Base-by-base conservation (phyloP, 2,329 filamentous ascomycete genomes). In the Zopfia rhizophila region DNA sequence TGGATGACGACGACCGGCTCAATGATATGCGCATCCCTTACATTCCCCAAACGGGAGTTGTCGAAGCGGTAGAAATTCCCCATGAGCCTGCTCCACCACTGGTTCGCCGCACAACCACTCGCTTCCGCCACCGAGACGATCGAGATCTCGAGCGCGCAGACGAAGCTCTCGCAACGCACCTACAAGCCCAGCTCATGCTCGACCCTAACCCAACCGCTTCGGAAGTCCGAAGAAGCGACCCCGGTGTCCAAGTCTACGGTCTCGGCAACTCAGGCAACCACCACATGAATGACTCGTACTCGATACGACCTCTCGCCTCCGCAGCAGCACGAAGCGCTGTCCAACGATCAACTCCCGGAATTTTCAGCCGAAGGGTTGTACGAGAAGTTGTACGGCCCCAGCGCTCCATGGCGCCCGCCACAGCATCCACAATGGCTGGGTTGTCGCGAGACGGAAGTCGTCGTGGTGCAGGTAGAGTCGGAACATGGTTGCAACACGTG, bases 251-350 rank as follows among this genome's bases (percentile, higher is more conserved):
- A 2, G 66, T 80, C 12, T 80, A 80, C 16, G 76, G 73, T 17
- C 51, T 81, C 7, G 78, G 78, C 16, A 84, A 84, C 48, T 73
- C 78, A 10, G 74, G 76, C 1, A 76, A 74, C 11, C 82, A 87
- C 57, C 82, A 84, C 58, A 79, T 85, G 77, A 85, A 85, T 46
- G 82, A 87, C 8, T 66, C 66, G 4, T 73, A 71, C 45, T 53
- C 38, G 12, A 17, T 30, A 19, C 38, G 33, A n/a, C 38, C 39
- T 63, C 3, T 51, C 62, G 29, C 55, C 66, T 7, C 55, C 13
- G 51, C 63, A 6, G 59, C 62, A 33, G 56, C 62, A 8, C 61
- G 66, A 33, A 59, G 62, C 14, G 60, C 62, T n/a, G 40, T 54
- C 12, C 63, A 61, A 17, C 45, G 49, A 31, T 55, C 64, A 21